Evolutionary conservation across 2,329 filamentous ascomycete genomes (phyloP).

Genomic region (Sarocladium strictum): DNA sequence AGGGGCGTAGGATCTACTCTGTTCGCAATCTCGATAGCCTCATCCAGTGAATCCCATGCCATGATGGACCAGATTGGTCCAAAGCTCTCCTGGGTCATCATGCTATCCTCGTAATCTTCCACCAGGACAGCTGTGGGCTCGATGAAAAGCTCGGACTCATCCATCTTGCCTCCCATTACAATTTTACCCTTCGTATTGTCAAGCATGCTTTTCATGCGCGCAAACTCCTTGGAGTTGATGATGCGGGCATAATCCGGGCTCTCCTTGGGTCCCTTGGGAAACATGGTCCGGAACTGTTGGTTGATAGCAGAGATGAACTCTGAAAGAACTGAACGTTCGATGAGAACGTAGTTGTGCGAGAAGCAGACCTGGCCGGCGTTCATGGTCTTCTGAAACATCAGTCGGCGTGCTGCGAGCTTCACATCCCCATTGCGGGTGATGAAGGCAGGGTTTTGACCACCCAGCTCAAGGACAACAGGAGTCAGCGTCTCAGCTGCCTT

Average conservation of each 20-base stretch:
- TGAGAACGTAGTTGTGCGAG: conserved; percentile 84
- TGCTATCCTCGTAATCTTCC: conserved; percentile 61
- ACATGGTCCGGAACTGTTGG: conserved; percentile 67
- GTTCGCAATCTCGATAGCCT: conserved; percentile 79
- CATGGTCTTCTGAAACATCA: conserved; percentile 83
- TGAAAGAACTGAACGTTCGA: conserved; percentile 68
- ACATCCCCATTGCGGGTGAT: conserved; percentile 79
- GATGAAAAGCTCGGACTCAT: conserved; percentile 76
- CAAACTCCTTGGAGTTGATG: conserved; percentile 73
- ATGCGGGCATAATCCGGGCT: conserved; percentile 76
- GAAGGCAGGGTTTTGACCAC: conserved; percentile 87
- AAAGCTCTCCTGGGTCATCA: conserved; percentile 82
- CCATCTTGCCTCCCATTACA: conserved; percentile 76
- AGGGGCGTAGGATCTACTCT: conserved; percentile 77
- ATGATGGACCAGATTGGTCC: conserved; percentile 86
- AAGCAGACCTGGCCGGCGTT: conserved; percentile 91
- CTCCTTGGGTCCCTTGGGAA: conserved; percentile 72
- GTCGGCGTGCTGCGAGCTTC: conserved; percentile 70
- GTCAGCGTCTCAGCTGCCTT: conserved; percentile 88
- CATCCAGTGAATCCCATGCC: conserved; percentile 71
- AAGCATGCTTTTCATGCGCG: conserved; percentile 85
- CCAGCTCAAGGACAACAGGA: conserved; percentile 83
- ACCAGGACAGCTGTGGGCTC: conserved; percentile 91
- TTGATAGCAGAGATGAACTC: conserved; percentile 71
- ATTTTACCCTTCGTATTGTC: conserved; percentile 78